Conservation (phyloP, 306 rosid species). For the Dalbergia oliveri region DNA sequence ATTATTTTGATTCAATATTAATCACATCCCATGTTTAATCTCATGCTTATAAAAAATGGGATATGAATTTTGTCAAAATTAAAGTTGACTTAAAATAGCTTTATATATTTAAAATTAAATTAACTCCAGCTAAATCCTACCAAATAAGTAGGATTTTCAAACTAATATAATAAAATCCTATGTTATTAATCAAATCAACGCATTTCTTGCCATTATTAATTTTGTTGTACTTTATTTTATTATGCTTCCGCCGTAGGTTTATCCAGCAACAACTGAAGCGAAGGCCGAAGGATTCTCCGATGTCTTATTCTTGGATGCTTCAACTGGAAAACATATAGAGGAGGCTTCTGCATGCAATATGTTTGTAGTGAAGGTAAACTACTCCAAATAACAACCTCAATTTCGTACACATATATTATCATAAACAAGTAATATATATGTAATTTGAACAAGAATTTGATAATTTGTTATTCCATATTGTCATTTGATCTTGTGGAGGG, state of each 20-base stretch:
- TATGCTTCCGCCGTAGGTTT: conserved; percentile 39
- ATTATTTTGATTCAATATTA: too few relatives aligned
- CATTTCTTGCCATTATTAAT: background rate
- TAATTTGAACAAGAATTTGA: background rate
- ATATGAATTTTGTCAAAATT: too few relatives aligned
- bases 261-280: conserved; percentile 48
- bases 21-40: too few relatives aligned
- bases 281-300: conserved; percentile 64
- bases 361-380: conserved; percentile 65
- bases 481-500: conserved; percentile 48
- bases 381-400: conserved; percentile 2
- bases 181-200: too few relatives aligned
- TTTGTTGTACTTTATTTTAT: background rate
- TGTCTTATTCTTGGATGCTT: conserved; percentile 65
- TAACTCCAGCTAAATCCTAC: too few relatives aligned
- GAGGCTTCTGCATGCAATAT: conserved; percentile 58
- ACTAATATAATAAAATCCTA: too few relatives aligned
- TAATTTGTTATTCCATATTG: background rate
- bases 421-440: background rate
- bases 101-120: too few relatives aligned
- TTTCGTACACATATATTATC: background rate
- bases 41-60: too few relatives aligned
- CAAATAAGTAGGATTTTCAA: too few relatives aligned
- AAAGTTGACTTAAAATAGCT: too few relatives aligned
- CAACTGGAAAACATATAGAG: conserved; percentile 58